Evolutionary conservation across 2,329 filamentous ascomycete genomes (phyloP), one percentile per base, ranked within the genome.

Genomic region (Pseudomassariella vexata): DNA sequence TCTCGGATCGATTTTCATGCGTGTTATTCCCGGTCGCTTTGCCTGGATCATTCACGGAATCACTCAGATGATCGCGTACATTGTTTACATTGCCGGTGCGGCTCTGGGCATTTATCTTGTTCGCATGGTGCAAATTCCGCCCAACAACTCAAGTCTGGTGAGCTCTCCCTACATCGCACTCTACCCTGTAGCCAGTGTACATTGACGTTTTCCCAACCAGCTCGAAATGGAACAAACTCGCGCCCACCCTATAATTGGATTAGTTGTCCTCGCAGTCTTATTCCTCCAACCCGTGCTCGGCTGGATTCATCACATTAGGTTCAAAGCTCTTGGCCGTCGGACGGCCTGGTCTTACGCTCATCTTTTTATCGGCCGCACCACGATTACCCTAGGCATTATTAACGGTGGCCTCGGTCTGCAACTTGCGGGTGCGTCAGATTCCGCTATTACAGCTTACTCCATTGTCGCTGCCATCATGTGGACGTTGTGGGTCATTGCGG

Each of bases 211-310:
- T 22, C 15, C 30, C 14, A 9, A 33, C 17, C 32, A 62, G 53
- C 37, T 66, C 6, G 39, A 46, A 9, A 45, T 48, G n/a, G 38
- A 47, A 5, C 31, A 45, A 4, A 47, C 49, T 20, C 63, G 60
- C 39, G 56, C 53, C 26, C 67, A 71, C 40, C 63, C 63, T 20
- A 65, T 69, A 39, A 61, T 70, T 37, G 67, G 67, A 19, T 47
- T 69, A 30, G 48, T 65, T 4, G 45, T 65, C 3, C 52, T 70
- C 6, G 54, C 38, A 9, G 33, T 52, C 1, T 47, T 70, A 5
- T 37, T 61, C 39, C 35, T 63, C 26, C 65, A 69, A 47, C 63
- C 65, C 0, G 11, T 61, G 3, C 46, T 66, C 2, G 67, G 66
- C 3, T 41, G 51, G 24, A 25, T 62, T 4, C 67, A 71, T 41